Evolutionary conservation across 306 rosid genomes (phyloP), one percentile per base, ranked within the genome.

Genomic region (Nissolia schottii): DNA sequence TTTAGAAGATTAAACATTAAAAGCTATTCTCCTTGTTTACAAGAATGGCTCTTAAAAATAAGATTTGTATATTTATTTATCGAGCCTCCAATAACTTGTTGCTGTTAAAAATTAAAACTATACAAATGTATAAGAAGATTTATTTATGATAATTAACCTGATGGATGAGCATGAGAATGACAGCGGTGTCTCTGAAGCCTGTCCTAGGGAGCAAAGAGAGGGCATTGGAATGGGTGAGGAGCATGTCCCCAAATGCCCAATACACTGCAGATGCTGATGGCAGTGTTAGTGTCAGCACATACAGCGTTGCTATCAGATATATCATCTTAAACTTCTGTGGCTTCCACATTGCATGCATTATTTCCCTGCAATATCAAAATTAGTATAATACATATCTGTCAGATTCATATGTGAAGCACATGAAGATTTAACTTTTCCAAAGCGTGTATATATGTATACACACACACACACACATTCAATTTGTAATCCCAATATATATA

Each of bases 331-430:
- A 94, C 61, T 94, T 94, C 78, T 87, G 99, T 71, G 99, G 99
- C 83, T 94, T 94, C 99, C 99, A 94, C 97, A 94, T 94, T 29
- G 99, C 99, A 86, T 94, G 97, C 99, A 94, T 94, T 12, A 94
- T 89, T 82, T 94, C 97, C 85, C 99, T 94, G 46, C 84, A 82
- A 48, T 35, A 11, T 14, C 56, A 12, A 40, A 55, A 49, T 48
- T 12, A 51, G n/a, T n/a, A 20, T 31, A 54, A 56, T 77, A 53
- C 8, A 19, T 43, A 4, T 11, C 32, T 53, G 51, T 80, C 55
- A 74, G 73, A 64, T 50, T 49, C 57, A 67, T 22, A 9, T 13
- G 25, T 11, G 18, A 18, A 18, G 12, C 70, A 35, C 40, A 20
- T 34, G 20, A n/a, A 18, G 38, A 64, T 46, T 19, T 46, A 22